Evolutionary conservation across 2,329 filamentous ascomycete genomes (phyloP).

Genomic region (Cyphellophora europaea): DNA sequence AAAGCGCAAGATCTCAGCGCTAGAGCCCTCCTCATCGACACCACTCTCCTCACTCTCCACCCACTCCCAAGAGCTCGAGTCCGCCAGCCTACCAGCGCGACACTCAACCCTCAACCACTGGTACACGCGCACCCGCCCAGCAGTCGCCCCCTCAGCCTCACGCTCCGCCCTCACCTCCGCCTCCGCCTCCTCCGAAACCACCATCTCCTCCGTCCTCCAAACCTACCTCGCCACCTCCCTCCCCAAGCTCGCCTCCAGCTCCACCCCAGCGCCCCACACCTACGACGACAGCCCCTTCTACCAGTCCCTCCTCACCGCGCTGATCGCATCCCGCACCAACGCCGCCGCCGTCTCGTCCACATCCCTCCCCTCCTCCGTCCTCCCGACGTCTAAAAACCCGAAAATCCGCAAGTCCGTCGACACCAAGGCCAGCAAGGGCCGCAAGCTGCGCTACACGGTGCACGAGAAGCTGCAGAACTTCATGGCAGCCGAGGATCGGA

Average conservation of each 20-base stretch:
- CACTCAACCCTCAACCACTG: slow-evolving; percentile 76
- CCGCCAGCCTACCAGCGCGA: slow-evolving; percentile 49
- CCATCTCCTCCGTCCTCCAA: slow-evolving; percentile 33
- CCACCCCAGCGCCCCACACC: slow-evolving; percentile 43
- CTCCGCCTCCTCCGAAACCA: slow-evolving; percentile 39
- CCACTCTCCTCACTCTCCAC: slow-evolving; percentile 62
- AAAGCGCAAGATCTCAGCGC: slow-evolving; percentile 28
- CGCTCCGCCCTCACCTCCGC: slow-evolving; percentile 53
- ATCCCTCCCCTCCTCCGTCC: slow-evolving; percentile 24
- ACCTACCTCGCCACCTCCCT: slow-evolving; percentile 33
- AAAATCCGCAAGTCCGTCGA: slow-evolving; percentile 66
- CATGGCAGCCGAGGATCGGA: slow-evolving; percentile 66
- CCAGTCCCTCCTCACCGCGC: slow-evolving; percentile 80
- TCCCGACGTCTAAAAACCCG: slow-evolving; percentile 19
- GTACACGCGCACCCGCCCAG: slow-evolving; percentile 63
- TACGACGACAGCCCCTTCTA: slow-evolving; percentile 97
- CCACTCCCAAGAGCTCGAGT: slow-evolving; percentile 58
- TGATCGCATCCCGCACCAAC: slow-evolving; percentile 68
- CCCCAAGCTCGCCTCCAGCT: slow-evolving; percentile 19
- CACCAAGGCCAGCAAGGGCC: slow-evolving; percentile 87
- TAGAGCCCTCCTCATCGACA: slow-evolving; percentile 41
- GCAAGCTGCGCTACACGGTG: slow-evolving; percentile 88
- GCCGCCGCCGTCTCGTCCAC: slow-evolving; percentile 33
- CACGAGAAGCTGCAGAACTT: slow-evolving; percentile 98
- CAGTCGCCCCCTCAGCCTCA: slow-evolving; percentile 43